Percentiles rank a stretch among this genome's conserved stretches.
Evolutionary conservation across 495 filamentous ascomycete species (phyloP).

Genomic region (Diplogelasinospora grovesii): DNA sequence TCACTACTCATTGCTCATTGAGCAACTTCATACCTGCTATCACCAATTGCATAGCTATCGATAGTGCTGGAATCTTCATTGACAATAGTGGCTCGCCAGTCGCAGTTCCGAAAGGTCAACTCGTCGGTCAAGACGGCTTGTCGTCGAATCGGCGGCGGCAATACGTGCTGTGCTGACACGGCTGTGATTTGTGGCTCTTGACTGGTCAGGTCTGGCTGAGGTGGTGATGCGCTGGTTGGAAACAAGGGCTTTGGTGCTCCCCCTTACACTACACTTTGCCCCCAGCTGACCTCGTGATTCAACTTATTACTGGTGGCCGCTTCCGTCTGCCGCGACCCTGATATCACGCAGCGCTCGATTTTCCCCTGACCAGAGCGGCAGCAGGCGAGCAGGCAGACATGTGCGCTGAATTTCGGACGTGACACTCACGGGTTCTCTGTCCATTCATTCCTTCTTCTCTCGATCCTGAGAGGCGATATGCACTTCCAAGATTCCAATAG

Average conservation of each 20-base stretch:
- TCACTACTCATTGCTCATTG: conserved; percentile 4
- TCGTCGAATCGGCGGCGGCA: conserved; percentile 23
- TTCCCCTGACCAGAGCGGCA: neutral
- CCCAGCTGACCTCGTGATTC: conserved; percentile 31
- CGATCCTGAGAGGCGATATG: too few relatives aligned
- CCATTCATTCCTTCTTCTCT: too few relatives aligned
- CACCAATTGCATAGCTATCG: conserved; percentile 6
- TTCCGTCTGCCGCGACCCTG: conserved; percentile 22
- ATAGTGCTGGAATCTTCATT: neutral
- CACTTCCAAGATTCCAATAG: too few relatives aligned
- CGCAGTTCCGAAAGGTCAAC: conserved; percentile 17
- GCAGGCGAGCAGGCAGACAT: neutral
- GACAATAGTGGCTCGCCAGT: neutral
- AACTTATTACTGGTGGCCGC: conserved; percentile 11
- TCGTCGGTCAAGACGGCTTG: conserved; percentile 15
- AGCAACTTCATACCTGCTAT: neutral
- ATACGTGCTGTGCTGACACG: conserved; percentile 24
- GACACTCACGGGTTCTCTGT: too few relatives aligned
- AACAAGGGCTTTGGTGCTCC: conserved; percentile 4
- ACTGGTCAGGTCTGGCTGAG: conserved; percentile 15
- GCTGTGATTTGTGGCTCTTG: conserved; percentile 13
- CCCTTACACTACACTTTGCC: conserved; percentile 11
- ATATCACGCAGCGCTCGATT: conserved; percentile 10
- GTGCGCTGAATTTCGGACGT: too few relatives aligned
- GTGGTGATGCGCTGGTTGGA: neutral